These are phyloP conservation scores for Neurospora sp. DNA, from an alignment of 495 filamentous ascomycete species.

Conservation along the genomic window DNA sequence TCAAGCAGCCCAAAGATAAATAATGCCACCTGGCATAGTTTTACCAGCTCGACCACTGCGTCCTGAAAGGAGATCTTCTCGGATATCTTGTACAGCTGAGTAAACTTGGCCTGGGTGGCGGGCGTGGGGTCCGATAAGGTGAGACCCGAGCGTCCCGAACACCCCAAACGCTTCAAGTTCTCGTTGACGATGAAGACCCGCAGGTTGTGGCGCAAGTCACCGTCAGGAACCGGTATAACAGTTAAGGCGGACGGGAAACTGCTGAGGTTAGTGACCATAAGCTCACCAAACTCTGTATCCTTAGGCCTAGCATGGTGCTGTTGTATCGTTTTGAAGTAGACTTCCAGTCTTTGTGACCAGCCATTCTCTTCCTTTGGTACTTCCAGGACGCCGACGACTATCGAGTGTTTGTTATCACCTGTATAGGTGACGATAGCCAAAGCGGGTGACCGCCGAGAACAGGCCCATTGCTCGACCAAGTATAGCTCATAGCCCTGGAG, in stretches of 20 bases:
- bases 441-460: constrained; percentile 79
- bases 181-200: constrained; percentile 92
- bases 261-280: constrained; percentile 91
- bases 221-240: constrained; percentile 78
- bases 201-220: constrained; percentile 70
- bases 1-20: constrained; percentile 79
- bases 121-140: constrained; percentile 63
- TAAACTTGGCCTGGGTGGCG: constrained; percentile 83
- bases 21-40: constrained; percentile 82
- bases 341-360: constrained; percentile 68
- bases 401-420: constrained; percentile 66
- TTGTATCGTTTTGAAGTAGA: constrained; percentile 80
- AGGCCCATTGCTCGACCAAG: constrained; percentile 96
- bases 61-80: constrained; percentile 66
- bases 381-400: constrained; percentile 71
- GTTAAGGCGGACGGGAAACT: constrained; percentile 83
- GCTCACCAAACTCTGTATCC: constrained; percentile 69
- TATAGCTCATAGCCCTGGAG: constrained; percentile 88
- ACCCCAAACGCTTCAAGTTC: constrained; percentile 83
- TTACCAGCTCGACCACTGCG: constrained; percentile 81
- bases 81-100: constrained; percentile 77
- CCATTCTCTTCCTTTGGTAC: constrained; percentile 69
- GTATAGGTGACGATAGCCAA: constrained; percentile 92
- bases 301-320: constrained; percentile 73
- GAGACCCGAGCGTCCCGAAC: constrained; percentile 79